A percentile compares a stretch with the other conserved stretches of the same genome.
These are phyloP conservation scores for Ambrosia trifida DNA, from an alignment of 129 eudicot species.

Conservation along the genomic window DNA sequence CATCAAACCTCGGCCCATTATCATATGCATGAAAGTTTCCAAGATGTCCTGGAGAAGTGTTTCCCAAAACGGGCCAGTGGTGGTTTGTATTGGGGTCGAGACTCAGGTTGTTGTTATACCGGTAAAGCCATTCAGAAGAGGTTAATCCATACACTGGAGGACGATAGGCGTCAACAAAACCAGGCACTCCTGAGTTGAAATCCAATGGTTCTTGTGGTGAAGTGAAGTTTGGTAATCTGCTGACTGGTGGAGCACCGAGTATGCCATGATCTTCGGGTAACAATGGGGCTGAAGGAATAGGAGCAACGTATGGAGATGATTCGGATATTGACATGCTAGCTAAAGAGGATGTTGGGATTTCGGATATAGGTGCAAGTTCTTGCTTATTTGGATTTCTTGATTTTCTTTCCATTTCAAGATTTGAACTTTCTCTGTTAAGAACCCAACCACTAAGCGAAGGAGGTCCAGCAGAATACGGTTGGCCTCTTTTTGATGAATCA, in stretches of 20 bases:
- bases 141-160: conserved; percentile 69
- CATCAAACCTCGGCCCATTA: conserved; percentile 52
- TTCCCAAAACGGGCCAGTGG: conserved; percentile 42
- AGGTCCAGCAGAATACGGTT: conserved; percentile 60
- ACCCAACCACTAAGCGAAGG: conserved; percentile 98
- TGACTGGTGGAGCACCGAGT: conserved; percentile 62
- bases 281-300: conserved; percentile 80
- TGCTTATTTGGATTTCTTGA: conserved; percentile 33
- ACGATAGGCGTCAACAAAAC: conserved; percentile 52
- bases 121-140: conserved; percentile 86
- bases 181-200: conserved; percentile 36
- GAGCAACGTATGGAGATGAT: conserved; percentile 41
- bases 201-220: conserved; percentile 41
- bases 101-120: conserved; percentile 58
- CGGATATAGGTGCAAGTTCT: conserved; percentile 62
- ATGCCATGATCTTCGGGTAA: conserved; percentile 66
- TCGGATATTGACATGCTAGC: conserved; percentile 47
- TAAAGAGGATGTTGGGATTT: conserved; percentile 47
- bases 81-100: conserved; percentile 39
- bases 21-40: conserved; percentile 46
- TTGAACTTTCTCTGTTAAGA: conserved; percentile 43
- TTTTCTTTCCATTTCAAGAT: conserved; percentile 47
- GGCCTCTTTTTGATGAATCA: conserved; percentile 28
- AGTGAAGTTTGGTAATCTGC: conserved; percentile 36
- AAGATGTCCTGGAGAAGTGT: conserved; percentile 28